phyloP scores from a whole-genome alignment of 2,329 filamentous ascomycete species.

The Talaromyces sp. region DNA sequence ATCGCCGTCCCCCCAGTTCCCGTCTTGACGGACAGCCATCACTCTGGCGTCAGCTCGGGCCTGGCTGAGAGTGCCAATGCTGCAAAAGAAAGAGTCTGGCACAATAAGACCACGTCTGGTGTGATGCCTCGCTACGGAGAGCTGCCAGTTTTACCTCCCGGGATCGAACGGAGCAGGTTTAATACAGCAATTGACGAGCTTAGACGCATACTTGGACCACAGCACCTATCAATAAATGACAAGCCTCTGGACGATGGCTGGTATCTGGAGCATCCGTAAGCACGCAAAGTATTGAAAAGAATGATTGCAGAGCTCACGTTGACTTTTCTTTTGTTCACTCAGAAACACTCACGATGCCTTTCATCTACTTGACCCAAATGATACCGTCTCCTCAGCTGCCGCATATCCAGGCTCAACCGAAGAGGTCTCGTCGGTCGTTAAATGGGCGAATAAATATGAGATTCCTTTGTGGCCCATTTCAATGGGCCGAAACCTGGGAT shows the following conservation, averaged over 20 bases:
- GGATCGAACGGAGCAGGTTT: slow-evolving; percentile 11
- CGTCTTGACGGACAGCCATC: not conserved
- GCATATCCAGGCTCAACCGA: slow-evolving; percentile 36
- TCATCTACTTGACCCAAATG: slow-evolving; percentile 38
- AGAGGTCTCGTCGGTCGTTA: slow-evolving; percentile 26
- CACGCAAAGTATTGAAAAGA: not conserved
- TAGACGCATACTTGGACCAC: slow-evolving; percentile 10
- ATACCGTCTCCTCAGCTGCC: slow-evolving; percentile 39
- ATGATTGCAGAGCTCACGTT: not conserved
- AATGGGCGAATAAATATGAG: slow-evolving; percentile 26
- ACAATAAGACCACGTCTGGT: slow-evolving; percentile 14
- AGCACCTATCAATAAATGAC: slow-evolving; percentile 17
- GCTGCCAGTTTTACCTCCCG: slow-evolving; percentile 16
- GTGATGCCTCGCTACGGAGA: slow-evolving; percentile 1
- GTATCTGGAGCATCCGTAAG: slow-evolving; percentile 33
- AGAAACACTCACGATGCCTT: slow-evolving; percentile 40
- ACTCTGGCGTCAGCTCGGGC: slow-evolving; percentile 5
- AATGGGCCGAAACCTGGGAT: slow-evolving; percentile 43
- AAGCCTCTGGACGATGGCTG: slow-evolving; percentile 24
- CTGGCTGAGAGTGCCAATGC: slow-evolving; percentile 14
- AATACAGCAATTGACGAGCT: slow-evolving; percentile 15
- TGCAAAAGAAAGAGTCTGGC: slow-evolving; percentile 14
- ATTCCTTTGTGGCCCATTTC: slow-evolving; percentile 29
- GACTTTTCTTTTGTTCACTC: not conserved
- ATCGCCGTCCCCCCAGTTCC: not conserved